Percentiles rank a stretch among this genome's conserved stretches.
phyloP scores from a whole-genome alignment of 2,329 filamentous ascomycete species.

The Hypoxylon sp. region DNA sequence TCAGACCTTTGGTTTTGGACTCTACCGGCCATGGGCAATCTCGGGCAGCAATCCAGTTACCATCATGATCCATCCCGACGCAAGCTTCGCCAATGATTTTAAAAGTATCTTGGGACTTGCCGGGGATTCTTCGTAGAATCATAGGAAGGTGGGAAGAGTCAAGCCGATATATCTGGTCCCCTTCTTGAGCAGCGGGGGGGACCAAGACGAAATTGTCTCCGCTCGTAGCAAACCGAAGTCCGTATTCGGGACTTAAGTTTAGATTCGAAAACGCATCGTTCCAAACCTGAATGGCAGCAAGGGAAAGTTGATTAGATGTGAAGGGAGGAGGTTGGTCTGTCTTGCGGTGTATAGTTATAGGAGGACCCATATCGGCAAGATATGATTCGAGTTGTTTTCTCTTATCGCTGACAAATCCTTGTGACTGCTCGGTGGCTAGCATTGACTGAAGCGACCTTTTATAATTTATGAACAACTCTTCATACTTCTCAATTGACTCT shows the following conservation, averaged over 20 bases:
- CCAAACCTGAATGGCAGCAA: conserved; percentile 16
- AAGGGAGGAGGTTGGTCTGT: neutral
- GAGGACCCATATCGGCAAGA: neutral
- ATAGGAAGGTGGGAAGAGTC: conserved; percentile 24
- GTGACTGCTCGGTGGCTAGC: neutral
- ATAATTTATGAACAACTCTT: neutral
- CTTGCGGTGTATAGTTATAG: neutral
- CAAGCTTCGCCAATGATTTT: conserved; percentile 29
- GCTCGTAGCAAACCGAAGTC: conserved; percentile 11
- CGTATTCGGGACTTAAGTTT: conserved; percentile 17
- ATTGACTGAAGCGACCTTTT: neutral
- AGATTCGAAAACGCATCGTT: conserved; percentile 14
- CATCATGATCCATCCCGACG: conserved; percentile 9
- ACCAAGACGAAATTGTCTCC: conserved; percentile 8
- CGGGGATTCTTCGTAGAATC: conserved; percentile 8
- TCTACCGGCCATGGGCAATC: conserved; percentile 9
- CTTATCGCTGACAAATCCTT: neutral
- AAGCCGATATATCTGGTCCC: conserved; percentile 25
- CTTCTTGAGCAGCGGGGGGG: conserved; percentile 1
- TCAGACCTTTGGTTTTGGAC: neutral
- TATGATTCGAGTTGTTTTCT: neutral
- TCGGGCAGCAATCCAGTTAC: conserved; percentile 20
- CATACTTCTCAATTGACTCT: neutral
- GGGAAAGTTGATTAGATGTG: neutral
- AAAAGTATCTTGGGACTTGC: neutral